Percentiles rank a stretch among this genome's conserved stretches.
Conservation (phyloP, 2,329 filamentous ascomycete species). For the Chrysosporium keratinophilum region DNA sequence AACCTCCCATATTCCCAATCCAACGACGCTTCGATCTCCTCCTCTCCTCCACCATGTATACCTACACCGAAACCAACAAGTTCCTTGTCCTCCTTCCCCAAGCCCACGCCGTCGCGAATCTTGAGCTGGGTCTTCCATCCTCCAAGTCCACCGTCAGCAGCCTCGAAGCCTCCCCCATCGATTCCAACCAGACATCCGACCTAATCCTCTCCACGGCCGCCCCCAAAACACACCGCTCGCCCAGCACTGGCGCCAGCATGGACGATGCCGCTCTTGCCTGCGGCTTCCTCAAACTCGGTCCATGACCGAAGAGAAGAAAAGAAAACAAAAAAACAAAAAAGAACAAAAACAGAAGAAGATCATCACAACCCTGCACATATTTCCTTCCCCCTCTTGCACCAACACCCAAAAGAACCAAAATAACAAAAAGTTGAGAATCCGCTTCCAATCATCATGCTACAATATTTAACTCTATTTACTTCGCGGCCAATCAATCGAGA, state of each 20-base stretch:
- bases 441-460: slow-evolving; percentile 3
- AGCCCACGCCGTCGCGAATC: slow-evolving; percentile 10
- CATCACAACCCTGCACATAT: not conserved
- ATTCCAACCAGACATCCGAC: not conserved
- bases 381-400: too few relatives aligned
- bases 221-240: slow-evolving; percentile 14
- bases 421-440: not conserved
- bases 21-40: not conserved
- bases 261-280: slow-evolving; percentile 5
- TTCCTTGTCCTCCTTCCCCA: slow-evolving; percentile 19
- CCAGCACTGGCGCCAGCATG: slow-evolving; percentile 13
- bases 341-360: not conserved
- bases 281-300: slow-evolving; percentile 16
- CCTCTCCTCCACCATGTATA: slow-evolving; percentile 14
- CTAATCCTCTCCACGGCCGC: not conserved
- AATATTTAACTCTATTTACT: slow-evolving; percentile 1
- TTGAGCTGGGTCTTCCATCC: slow-evolving; percentile 1
- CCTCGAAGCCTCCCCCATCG: not conserved
- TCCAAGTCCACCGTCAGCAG: not conserved
- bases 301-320: slow-evolving; percentile 6
- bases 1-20: not conserved
- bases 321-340: not conserved
- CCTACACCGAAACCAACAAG: slow-evolving; percentile 16
- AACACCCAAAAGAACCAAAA: not conserved
- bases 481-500: slow-evolving; percentile 1